A percentile compares a stretch with the other conserved stretches of the same genome.
These are phyloP conservation scores for Puccinia hordei DNA, from an alignment of 1,284 basidiomycete species.

Conservation along the genomic window DNA sequence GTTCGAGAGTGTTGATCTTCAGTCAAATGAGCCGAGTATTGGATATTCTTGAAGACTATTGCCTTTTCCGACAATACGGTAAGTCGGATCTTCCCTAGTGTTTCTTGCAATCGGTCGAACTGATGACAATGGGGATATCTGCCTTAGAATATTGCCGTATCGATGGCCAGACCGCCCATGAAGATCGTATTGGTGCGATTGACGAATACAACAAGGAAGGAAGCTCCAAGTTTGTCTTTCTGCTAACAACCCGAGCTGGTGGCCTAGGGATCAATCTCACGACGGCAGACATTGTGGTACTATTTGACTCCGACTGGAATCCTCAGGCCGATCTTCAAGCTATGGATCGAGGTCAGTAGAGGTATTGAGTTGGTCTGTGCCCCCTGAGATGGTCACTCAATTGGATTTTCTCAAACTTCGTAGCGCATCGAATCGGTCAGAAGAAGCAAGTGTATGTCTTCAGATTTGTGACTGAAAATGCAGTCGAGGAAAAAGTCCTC, in stretches of 20 bases:
- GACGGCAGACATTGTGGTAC: conserved; percentile 88
- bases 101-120: background rate
- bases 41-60: conserved; percentile 97
- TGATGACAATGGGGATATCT: background rate
- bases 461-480: conserved; percentile 92
- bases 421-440: conserved; percentile 94
- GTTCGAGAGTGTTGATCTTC: conserved; percentile 93
- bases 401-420: background rate
- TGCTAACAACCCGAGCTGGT: conserved; percentile 96
- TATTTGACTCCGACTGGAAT: conserved; percentile 99
- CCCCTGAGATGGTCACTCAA: background rate
- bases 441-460: conserved; percentile 99
- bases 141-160: conserved; percentile 88
- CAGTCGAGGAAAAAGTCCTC: conserved; percentile 95
- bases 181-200: conserved; percentile 91
- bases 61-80: conserved; percentile 87
- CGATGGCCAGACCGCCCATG: conserved; percentile 91
- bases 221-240: conserved; percentile 94
- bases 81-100: conserved; percentile 58
- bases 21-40: conserved; percentile 95
- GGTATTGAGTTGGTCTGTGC: background rate
- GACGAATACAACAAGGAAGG: conserved; percentile 97
- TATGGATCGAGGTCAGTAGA: conserved; percentile 75
- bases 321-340: conserved; percentile 98
- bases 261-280: conserved; percentile 97